phyloP scores from a whole-genome alignment of 2,329 filamentous ascomycete species.

The Neonectria hederae region DNA sequence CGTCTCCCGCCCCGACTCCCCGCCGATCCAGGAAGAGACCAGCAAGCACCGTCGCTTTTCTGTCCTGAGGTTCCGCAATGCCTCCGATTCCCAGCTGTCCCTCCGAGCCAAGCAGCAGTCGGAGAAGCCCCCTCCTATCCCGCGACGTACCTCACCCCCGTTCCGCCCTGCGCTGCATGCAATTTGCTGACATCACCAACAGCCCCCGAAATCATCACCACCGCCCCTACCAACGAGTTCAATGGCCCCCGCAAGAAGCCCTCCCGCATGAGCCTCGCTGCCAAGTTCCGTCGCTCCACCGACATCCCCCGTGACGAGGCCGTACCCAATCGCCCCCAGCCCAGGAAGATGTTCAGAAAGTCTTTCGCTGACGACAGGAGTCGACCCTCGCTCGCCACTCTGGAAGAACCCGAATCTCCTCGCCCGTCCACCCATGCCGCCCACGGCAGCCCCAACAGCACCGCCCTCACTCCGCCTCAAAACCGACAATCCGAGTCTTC shows the following conservation, averaged over 20 bases:
- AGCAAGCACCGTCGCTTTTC: slow-evolving; percentile 70
- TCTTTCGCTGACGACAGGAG: slow-evolving; percentile 57
- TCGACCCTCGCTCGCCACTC: slow-evolving; percentile 47
- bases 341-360: slow-evolving; percentile 43
- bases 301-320: slow-evolving; percentile 53
- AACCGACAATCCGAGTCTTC: slow-evolving; percentile 76
- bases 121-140: slow-evolving; percentile 65
- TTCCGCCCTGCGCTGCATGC: slow-evolving; percentile 8
- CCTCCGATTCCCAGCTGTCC: slow-evolving; percentile 90
- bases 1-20: slow-evolving; percentile 54
- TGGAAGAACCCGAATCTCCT: slow-evolving; percentile 65
- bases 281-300: slow-evolving; percentile 62
- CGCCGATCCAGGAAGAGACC: slow-evolving; percentile 64
- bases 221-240: slow-evolving; percentile 80
- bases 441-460: slow-evolving; percentile 41
- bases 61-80: slow-evolving; percentile 87
- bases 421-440: slow-evolving; percentile 44
- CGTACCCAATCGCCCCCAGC: slow-evolving; percentile 23
- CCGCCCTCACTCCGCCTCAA: slow-evolving; percentile 60
- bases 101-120: slow-evolving; percentile 76
- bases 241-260: slow-evolving; percentile 63
- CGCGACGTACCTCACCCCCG: slow-evolving; percentile 59
- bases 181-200: slow-evolving; percentile 33
- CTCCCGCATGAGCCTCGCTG: slow-evolving; percentile 63
- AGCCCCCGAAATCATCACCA: slow-evolving; percentile 87